Percentiles rank a stretch among this genome's conserved stretches.
Evolutionary conservation across 1,284 basidiomycete species (phyloP).

Genomic region (Boletus calvinii): DNA sequence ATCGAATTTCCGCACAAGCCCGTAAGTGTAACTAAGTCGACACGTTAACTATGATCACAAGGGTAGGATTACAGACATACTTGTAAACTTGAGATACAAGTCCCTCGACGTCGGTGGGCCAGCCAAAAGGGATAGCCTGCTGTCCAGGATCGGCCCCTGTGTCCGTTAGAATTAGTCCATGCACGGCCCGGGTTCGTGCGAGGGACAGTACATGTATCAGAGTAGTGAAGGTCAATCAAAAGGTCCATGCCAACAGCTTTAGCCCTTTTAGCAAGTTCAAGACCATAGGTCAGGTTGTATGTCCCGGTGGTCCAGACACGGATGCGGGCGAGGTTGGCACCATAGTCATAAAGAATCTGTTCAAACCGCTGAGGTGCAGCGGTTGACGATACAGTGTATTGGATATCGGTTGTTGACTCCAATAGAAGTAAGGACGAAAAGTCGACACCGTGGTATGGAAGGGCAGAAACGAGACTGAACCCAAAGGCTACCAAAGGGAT

Average conservation of each 20-base stretch:
- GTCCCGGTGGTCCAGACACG: conserved; percentile 15
- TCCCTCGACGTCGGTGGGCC: conserved; percentile 12
- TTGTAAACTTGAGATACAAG: conserved; percentile 13
- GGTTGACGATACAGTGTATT: background rate
- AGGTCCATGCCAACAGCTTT: conserved; percentile 17
- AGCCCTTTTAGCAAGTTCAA: conserved; percentile 16
- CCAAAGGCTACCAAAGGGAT: background rate
- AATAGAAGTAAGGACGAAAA: conserved; percentile 21
- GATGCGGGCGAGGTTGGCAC: conserved; percentile 19
- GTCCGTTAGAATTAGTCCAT: background rate
- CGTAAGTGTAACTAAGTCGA: conserved; percentile 11
- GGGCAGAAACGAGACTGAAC: conserved; percentile 13
- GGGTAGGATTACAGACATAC: background rate
- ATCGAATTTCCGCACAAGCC: conserved; percentile 13
- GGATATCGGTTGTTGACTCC: conserved; percentile 7
- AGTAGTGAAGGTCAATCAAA: conserved; percentile 17
- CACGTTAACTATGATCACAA: background rate
- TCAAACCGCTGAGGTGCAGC: conserved; percentile 11
- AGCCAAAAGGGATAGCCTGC: conserved; percentile 18
- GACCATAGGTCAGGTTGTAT: conserved; percentile 16
- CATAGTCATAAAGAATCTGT: conserved; percentile 8
- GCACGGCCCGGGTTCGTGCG: background rate
- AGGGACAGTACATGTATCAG: conserved; percentile 13
- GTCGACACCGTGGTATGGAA: conserved; percentile 15
- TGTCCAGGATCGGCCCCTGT: conserved; percentile 13